Base-by-base conservation (phyloP, 306 rosid species). In the Prunus fruticosa region DNA sequence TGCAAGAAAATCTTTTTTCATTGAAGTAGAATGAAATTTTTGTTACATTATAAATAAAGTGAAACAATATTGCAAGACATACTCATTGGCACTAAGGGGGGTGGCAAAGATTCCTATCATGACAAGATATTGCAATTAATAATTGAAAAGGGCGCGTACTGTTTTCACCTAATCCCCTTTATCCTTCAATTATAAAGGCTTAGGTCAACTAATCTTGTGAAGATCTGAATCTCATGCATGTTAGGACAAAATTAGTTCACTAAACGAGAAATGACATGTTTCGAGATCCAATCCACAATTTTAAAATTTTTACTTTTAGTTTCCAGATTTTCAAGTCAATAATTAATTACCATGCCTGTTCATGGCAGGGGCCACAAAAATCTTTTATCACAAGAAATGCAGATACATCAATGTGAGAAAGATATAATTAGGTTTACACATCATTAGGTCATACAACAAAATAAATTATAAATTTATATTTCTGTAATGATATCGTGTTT, bases 161-260 rank as follows among this genome's bases (percentile, higher is more conserved):
- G 49, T 50, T 25, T 51, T 60, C 53, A 86, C 86, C 87, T 80
- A 86, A 80, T 86, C 41, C 50, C 28, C n/a, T 18, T 20, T 13
- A 27, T 18, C 78, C 71, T 86, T 75, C 57, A 66, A 80, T 46
- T n/a, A 30, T 15, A 62, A 54, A 23, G 84, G 84, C 19, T 74
- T 83, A 80, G 93, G 81, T 84, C 83, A 85, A 85, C 93, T 66
- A 85, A 82, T 80, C 78, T 74, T 41, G 19, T 72, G 22, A 52
- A 64, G 62, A 64, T 71, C 38, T 43, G 47, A 79, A 66, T 60
- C 57, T 58, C 68, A 58, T 19, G 20, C 66, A 50, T 78, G 16
- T 15, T 63, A 49, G 45, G 75, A 71, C 79, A 65, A 71, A 56
- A 41, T 34, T 58, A 5, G 3, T 73, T n/a, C n/a, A 15, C n/a